A percentile compares a stretch with the other conserved stretches of the same genome.
These are phyloP conservation scores for Lactarius trivialis DNA, from an alignment of 768 basidiomycete genomes.

Conservation along the genomic window DNA sequence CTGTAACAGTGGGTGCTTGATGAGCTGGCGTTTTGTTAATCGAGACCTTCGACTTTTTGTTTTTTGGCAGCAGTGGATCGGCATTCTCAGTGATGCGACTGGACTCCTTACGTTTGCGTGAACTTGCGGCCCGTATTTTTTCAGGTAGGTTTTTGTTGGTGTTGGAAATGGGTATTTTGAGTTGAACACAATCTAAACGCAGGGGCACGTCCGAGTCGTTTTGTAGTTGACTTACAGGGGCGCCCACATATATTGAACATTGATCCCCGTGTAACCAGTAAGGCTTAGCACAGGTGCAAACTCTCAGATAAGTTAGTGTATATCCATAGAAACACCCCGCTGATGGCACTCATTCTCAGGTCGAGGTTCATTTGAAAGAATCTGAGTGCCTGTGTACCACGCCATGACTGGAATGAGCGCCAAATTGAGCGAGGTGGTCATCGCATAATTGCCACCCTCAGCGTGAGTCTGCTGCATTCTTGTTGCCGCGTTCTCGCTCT, in stretches of 20 bases:
- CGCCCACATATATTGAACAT: too few relatives aligned
- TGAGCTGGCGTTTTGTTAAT: background rate
- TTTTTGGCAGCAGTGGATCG: background rate
- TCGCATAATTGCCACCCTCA: constrained; percentile 78
- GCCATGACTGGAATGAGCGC: constrained; percentile 90
- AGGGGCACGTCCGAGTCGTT: too few relatives aligned
- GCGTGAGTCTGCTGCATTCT: constrained; percentile 48
- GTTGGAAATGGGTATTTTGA: background rate
- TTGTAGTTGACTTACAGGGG: too few relatives aligned
- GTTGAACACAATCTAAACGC: too few relatives aligned
- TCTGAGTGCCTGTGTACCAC: too few relatives aligned
- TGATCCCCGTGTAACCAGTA: too few relatives aligned
- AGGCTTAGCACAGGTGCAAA: too few relatives aligned
- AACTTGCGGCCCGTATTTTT: background rate
- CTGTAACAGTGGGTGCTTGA: background rate
- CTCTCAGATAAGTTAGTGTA: too few relatives aligned
- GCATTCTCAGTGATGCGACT: background rate
- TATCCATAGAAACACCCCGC: too few relatives aligned
- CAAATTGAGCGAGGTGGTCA: constrained; percentile 75
- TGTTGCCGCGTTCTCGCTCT: constrained; percentile 9
- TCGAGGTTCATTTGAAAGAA: too few relatives aligned
- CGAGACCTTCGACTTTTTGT: background rate
- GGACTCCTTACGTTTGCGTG: background rate
- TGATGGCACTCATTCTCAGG: too few relatives aligned
- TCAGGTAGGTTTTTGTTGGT: background rate